These are phyloP conservation scores for Cercospora sp. DNA, from an alignment of 2,329 filamentous ascomycete species.

Conservation along the genomic window DNA sequence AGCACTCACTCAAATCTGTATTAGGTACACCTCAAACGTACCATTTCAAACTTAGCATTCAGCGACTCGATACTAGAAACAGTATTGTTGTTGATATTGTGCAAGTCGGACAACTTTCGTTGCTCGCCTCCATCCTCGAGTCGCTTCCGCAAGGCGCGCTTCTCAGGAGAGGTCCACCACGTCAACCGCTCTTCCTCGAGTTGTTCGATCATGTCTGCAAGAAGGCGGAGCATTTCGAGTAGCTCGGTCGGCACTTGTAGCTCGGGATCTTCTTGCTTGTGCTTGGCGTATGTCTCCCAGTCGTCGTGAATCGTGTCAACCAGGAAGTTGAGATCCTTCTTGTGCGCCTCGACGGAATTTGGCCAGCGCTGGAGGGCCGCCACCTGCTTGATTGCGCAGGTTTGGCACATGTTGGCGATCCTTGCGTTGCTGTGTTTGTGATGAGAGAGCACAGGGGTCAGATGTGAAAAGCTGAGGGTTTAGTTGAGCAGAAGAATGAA, in stretches of 20 bases:
- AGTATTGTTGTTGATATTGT: conserved; percentile 31
- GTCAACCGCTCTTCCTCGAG: conserved; percentile 25
- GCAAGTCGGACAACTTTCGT: conserved; percentile 26
- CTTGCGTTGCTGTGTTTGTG: not conserved
- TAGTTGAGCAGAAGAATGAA: not conserved
- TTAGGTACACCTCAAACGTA: not conserved
- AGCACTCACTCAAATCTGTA: not conserved
- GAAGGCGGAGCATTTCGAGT: conserved; percentile 24
- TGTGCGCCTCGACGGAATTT: conserved; percentile 22
- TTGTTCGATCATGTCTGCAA: conserved; percentile 16
- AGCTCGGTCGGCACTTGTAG: conserved; percentile 11
- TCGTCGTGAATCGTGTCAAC: conserved; percentile 23
- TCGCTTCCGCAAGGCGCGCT: conserved; percentile 20
- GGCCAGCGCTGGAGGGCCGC: conserved; percentile 24
- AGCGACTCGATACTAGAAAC: conserved; percentile 20
- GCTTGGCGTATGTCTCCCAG: conserved; percentile 12
- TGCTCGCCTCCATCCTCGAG: conserved; percentile 25
- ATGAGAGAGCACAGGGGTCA: not conserved
- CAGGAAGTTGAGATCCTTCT: conserved; percentile 24
- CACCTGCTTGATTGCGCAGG: conserved; percentile 26
- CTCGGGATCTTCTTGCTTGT: not conserved
- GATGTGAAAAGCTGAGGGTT: not conserved
- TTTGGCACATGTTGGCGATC: conserved; percentile 25
- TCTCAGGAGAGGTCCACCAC: conserved; percentile 29
- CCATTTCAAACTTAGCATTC: conserved; percentile 21